Percentiles rank a stretch among this genome's conserved stretches.
phyloP scores from a whole-genome alignment of 2,329 filamentous ascomycete species.

The Sarocladiaceae sp. region DNA sequence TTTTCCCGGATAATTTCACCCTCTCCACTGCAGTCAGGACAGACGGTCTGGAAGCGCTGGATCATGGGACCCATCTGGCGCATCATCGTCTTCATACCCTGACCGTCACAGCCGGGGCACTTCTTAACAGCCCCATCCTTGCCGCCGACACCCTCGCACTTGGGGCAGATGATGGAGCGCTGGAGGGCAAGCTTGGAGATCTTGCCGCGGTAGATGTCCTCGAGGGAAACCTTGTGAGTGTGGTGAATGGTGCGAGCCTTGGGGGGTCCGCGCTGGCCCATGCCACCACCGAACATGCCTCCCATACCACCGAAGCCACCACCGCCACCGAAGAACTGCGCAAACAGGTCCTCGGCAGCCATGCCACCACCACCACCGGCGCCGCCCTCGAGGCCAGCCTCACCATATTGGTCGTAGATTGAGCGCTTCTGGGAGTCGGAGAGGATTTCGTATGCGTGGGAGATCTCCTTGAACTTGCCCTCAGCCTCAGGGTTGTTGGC shows the following conservation, averaged over 20 bases:
- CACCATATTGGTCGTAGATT: slow-evolving; percentile 95
- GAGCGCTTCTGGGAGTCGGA: slow-evolving; percentile 88
- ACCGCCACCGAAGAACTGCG: slow-evolving; percentile 88
- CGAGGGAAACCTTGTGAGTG: slow-evolving; percentile 95
- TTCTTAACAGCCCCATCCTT: slow-evolving; percentile 98
- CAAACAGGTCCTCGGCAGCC: slow-evolving; percentile 94
- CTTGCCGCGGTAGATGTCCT: slow-evolving; percentile 98
- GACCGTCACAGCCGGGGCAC: slow-evolving; percentile 85
- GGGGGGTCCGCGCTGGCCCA: slow-evolving; percentile 73
- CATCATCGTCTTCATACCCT: slow-evolving; percentile 99
- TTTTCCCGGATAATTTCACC: slow-evolving; percentile 95
- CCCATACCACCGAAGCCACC: slow-evolving; percentile 61
- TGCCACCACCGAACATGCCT: slow-evolving; percentile 75
- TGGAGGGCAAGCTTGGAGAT: slow-evolving; percentile 95
- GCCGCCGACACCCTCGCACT: slow-evolving; percentile 89
- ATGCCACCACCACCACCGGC: slow-evolving; percentile 74
- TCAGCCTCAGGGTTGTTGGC: slow-evolving; percentile 86
- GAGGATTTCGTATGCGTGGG: slow-evolving; percentile 91
- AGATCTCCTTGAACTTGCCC: slow-evolving; percentile 98
- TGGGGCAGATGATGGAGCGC: slow-evolving; percentile 93
- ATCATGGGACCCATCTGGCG: slow-evolving; percentile 99
- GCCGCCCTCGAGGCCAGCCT: slow-evolving; percentile 91
- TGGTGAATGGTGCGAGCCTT: slow-evolving; percentile 97
- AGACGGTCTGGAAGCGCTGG: slow-evolving; percentile 98
- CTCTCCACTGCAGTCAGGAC: slow-evolving; percentile 96